Percentiles rank a stretch among this genome's conserved stretches.
Evolutionary conservation across 2,329 filamentous ascomycete genomes (phyloP).

Genomic region (Furcasterigmium furcatum): DNA sequence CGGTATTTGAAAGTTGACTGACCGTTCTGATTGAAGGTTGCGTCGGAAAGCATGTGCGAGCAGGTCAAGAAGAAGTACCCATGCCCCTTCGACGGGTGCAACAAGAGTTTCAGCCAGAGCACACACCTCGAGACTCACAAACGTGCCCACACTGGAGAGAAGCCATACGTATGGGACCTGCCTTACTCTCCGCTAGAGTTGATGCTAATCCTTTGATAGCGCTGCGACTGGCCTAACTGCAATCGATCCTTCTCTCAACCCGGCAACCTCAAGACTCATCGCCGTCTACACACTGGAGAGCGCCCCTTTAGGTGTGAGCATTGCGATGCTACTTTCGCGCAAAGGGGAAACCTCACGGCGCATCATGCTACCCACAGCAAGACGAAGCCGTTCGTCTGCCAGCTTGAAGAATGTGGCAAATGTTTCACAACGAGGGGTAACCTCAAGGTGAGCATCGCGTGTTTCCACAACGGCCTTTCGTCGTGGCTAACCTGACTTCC

Average conservation of each 20-base stretch:
- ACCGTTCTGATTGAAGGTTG: too few relatives aligned
- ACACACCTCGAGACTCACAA: slow-evolving; percentile 91
- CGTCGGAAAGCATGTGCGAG: too few relatives aligned
- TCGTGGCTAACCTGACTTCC: slow-evolving; percentile 8
- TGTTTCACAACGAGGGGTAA: slow-evolving; percentile 89
- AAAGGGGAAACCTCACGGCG: slow-evolving; percentile 79
- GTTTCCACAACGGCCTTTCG: not conserved
- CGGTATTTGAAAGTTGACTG: not conserved
- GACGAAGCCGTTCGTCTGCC: slow-evolving; percentile 77
- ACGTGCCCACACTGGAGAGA: slow-evolving; percentile 83
- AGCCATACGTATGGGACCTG: slow-evolving; percentile 66
- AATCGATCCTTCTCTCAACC: slow-evolving; percentile 81
- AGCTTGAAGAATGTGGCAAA: slow-evolving; percentile 80
- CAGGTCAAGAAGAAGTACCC: slow-evolving; percentile 58
- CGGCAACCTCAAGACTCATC: slow-evolving; percentile 90
- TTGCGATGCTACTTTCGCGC: slow-evolving; percentile 80
- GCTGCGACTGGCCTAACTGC: slow-evolving; percentile 71
- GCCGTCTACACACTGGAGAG: slow-evolving; percentile 83
- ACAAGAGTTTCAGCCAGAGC: slow-evolving; percentile 84
- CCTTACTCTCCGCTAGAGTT: not conserved
- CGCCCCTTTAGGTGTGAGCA: slow-evolving; percentile 77
- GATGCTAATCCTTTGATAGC: slow-evolving; percentile 33
- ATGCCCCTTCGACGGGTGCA: slow-evolving; percentile 72
- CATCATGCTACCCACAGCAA: slow-evolving; percentile 79
- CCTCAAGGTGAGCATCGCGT: slow-evolving; percentile 63